These are phyloP conservation scores for Thermothelomyces thermophilus DNA, from an alignment of 2,329 filamentous ascomycete genomes.

Conservation along the genomic window DNA sequence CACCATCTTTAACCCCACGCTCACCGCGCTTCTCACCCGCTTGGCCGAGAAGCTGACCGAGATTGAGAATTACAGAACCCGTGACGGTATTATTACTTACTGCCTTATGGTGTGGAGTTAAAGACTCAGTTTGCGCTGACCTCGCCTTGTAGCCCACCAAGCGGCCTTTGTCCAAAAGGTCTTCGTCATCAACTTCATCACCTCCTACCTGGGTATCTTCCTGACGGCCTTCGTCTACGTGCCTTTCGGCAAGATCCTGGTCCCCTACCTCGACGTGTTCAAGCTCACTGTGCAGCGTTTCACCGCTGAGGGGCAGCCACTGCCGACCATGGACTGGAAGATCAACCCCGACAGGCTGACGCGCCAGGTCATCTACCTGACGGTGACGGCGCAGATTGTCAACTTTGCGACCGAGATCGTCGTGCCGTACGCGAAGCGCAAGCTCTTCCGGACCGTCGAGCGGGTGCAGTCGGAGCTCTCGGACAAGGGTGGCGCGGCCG, in stretches of 20 bases:
- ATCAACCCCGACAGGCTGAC: constrained; percentile 79
- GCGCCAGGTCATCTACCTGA: constrained; percentile 93
- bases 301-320: constrained; percentile 66
- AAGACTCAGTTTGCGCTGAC: constrained; percentile 12
- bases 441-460: constrained; percentile 71
- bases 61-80: constrained; percentile 87
- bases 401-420: constrained; percentile 79
- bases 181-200: constrained; percentile 94
- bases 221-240: constrained; percentile 92
- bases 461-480: constrained; percentile 57
- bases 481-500: constrained; percentile 39
- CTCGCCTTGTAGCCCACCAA: constrained; percentile 59
- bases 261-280: constrained; percentile 82
- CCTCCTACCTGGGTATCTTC: constrained; percentile 86
- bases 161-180: constrained; percentile 84
- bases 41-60: constrained; percentile 73
- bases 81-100: constrained; percentile 48
- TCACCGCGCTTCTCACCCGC: constrained; percentile 66
- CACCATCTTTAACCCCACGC: constrained; percentile 71
- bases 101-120: neutral
- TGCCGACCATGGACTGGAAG: constrained; percentile 60
- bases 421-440: constrained; percentile 77
- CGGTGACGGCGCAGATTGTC: constrained; percentile 87
- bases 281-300: constrained; percentile 66
- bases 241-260: constrained; percentile 76